Percentiles rank a stretch among this genome's conserved stretches.
phyloP scores from a whole-genome alignment of 1,284 basidiomycete species.

The Anthracocystis setariae region DNA sequence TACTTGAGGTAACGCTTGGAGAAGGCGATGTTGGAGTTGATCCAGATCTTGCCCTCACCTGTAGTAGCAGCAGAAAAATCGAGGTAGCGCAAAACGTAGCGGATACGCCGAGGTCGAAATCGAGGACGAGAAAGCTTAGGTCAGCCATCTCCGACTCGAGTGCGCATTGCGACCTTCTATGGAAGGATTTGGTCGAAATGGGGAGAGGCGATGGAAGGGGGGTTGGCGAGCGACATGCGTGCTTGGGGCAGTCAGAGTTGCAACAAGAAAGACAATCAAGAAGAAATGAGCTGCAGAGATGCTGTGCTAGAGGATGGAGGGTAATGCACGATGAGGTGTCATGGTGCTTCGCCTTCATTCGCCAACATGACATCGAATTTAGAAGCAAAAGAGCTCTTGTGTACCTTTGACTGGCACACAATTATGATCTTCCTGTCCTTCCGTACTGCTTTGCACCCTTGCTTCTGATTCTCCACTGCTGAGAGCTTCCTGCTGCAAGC shows the following conservation, averaged over 20 bases:
- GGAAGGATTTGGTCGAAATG: background rate
- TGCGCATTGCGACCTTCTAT: slow-evolving; percentile 33
- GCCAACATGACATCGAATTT: background rate
- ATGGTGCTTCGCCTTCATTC: background rate
- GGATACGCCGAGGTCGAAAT: slow-evolving; percentile 25
- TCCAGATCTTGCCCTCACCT: slow-evolving; percentile 69
- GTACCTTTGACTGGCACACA: background rate
- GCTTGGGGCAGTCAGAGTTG: background rate
- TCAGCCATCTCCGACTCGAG: slow-evolving; percentile 53
- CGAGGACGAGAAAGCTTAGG: slow-evolving; percentile 54
- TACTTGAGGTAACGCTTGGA: slow-evolving; percentile 70
- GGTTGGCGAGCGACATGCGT: background rate
- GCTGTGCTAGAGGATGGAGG: background rate
- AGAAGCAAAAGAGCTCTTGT: background rate
- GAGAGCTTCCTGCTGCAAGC: background rate
- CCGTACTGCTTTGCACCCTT: background rate
- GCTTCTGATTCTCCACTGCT: background rate
- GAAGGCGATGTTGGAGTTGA: slow-evolving; percentile 69
- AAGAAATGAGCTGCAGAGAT: background rate
- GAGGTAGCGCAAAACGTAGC: slow-evolving; percentile 16
- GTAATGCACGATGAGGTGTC: background rate
- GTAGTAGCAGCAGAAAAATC: slow-evolving; percentile 8
- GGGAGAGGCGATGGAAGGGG: background rate
- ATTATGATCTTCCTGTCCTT: background rate
- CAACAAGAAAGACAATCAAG: background rate